Percentiles rank a stretch among this genome's conserved stretches.
Evolutionary conservation across 768 basidiomycete species (phyloP).

Genomic region (Butyriboletus loyo): DNA sequence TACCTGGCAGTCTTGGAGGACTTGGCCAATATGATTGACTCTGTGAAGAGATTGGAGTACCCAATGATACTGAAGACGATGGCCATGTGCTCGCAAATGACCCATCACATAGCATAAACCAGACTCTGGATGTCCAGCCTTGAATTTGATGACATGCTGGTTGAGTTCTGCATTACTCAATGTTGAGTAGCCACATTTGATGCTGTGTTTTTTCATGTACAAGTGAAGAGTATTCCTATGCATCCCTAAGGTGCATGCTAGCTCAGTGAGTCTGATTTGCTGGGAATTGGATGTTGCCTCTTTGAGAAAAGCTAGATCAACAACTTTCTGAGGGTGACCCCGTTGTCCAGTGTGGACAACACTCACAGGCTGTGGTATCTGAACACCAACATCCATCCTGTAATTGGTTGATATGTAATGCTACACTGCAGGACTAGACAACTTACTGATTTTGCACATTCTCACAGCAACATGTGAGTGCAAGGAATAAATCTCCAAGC

Average conservation of each 20-base stretch:
- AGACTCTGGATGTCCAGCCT: too few species aligned
- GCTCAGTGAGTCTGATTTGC: slow-evolving; percentile 12
- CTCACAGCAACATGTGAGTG: too few species aligned
- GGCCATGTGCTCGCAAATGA: too few species aligned
- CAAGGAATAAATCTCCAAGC: neutral
- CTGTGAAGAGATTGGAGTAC: neutral
- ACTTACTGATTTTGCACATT: neutral
- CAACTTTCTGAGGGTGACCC: neutral
- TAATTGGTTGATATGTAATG: too few species aligned
- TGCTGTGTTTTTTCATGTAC: slow-evolving; percentile 8
- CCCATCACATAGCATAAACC: too few species aligned
- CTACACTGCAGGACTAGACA: too few species aligned
- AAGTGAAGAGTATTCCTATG: slow-evolving; percentile 6
- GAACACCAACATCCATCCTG: neutral
- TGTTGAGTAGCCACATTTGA: slow-evolving; percentile 1
- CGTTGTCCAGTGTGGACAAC: neutral
- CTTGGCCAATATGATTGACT: neutral
- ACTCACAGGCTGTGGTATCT: neutral
- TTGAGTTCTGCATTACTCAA: neutral
- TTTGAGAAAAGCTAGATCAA: neutral
- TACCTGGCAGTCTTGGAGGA: neutral
- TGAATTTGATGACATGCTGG: too few species aligned
- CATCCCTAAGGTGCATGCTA: slow-evolving; percentile 2
- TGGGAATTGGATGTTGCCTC: slow-evolving; percentile 3
- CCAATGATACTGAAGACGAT: too few species aligned